phyloP scores from a whole-genome alignment of 2,329 filamentous ascomycete species.

The Ceratocystis alfenasii region DNA sequence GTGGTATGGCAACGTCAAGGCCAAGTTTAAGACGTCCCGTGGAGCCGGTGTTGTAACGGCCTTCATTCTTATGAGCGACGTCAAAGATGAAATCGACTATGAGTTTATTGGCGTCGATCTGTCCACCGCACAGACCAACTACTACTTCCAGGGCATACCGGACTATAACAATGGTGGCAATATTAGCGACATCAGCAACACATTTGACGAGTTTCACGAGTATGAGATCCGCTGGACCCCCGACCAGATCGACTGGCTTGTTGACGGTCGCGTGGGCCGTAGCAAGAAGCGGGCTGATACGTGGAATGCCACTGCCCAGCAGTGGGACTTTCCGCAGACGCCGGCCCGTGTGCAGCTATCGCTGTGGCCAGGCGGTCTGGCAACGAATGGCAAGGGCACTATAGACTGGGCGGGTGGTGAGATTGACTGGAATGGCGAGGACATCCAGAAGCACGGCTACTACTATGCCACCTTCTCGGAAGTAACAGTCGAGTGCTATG shows the following conservation, averaged over 20 bases:
- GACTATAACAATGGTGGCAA: constrained; percentile 70
- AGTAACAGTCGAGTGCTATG: constrained; percentile 76
- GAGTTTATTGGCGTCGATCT: constrained; percentile 83
- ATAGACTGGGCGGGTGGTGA: constrained; percentile 82
- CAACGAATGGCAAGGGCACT: constrained; percentile 69
- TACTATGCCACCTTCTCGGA: constrained; percentile 73
- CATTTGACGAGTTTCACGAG: constrained; percentile 67
- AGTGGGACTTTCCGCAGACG: constrained; percentile 82
- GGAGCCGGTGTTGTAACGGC: constrained; percentile 88
- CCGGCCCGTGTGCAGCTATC: constrained; percentile 85
- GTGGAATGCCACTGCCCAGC: constrained; percentile 71
- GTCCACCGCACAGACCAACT: constrained; percentile 76
- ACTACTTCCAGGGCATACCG: constrained; percentile 87
- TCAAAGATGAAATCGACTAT: constrained; percentile 97
- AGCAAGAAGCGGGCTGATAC: constrained; percentile 65
- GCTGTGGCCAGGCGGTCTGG: constrained; percentile 83
- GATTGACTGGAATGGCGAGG: constrained; percentile 72
- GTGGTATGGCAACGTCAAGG: constrained; percentile 92
- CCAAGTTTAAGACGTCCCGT: constrained; percentile 70
- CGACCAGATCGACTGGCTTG: constrained; percentile 71
- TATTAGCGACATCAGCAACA: constrained; percentile 51
- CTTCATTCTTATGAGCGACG: constrained; percentile 89
- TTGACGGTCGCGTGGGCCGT: constrained; percentile 70
- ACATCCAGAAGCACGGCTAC: constrained; percentile 75
- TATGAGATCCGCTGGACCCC: constrained; percentile 92